Base-by-base conservation (phyloP, 345 rosid species). In the Eucalyptus marginata region DNA sequence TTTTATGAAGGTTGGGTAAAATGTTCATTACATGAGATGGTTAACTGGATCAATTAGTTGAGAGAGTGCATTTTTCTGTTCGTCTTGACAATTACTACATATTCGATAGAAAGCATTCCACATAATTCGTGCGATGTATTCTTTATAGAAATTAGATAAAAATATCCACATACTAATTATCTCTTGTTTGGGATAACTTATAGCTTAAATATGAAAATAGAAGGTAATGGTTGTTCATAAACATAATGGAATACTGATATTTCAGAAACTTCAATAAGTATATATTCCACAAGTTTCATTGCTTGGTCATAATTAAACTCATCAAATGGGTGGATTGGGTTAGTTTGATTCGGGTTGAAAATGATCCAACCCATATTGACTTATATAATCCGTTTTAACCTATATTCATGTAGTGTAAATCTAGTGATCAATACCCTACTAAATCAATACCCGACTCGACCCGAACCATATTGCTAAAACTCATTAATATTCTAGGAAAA, bases 401-500 rank as follows among this genome's bases (percentile, higher is more conserved):
- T 1, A 51, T 51, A 51, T 51, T 3, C 54, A 51, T 17, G 2
- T 51, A 7, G 2, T 51, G 54, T 51, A 51, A 17, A 16, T 17
- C 22, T 51, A 51, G 22, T 51, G 4, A 51, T 16, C 0, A 51
- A 51, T 51, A 51, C 0, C 0, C 4, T 3, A 17, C 54, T 51
- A 7, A 51, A 51, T 17, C 22, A 0, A 17, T 17, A 1, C 2
- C 1, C 2, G 1, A 51, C 54, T 2, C 1, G 0, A 51, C 22
- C 2, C 22, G 0, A 51, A 0, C 0, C 1, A 2, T 51, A 51
- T 51, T 51, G 1, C 22, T 51, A 51, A 51, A 51, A 51, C 8
- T 16, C 22, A 51, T 16, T 51, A 16, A 51, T 51, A 51, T 51
- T 51, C 1, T 16, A 16, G 54, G 54, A 51, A 51, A 51, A 51